Percentiles rank a stretch among this genome's conserved stretches.
These are phyloP conservation scores for Boletus sp. DNA, from an alignment of 1,284 basidiomycete genomes.

Conservation along the genomic window DNA sequence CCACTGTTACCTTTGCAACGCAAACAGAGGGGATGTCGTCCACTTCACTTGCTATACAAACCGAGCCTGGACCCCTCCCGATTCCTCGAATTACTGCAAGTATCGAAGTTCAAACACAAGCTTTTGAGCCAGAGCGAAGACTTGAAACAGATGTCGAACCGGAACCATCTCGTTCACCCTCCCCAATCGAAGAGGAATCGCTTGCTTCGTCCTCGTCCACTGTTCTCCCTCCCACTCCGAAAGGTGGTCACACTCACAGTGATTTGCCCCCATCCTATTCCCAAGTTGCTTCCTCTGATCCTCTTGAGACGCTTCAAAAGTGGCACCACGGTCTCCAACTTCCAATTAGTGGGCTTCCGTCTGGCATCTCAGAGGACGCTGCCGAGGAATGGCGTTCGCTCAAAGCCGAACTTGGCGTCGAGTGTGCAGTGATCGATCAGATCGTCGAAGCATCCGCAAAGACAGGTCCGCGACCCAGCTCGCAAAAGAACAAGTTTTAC, in stretches of 20 bases:
- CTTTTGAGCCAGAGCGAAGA: slow-evolving; percentile 34
- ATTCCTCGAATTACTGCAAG: slow-evolving; percentile 34
- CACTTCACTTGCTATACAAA: slow-evolving; percentile 27
- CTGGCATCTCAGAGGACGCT: slow-evolving; percentile 57
- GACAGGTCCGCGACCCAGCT: slow-evolving; percentile 33
- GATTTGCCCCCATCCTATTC: slow-evolving; percentile 72
- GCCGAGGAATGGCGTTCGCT: slow-evolving; percentile 70
- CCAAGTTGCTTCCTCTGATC: slow-evolving; percentile 48
- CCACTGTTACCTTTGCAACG: slow-evolving; percentile 20
- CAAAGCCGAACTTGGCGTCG: slow-evolving; percentile 72
- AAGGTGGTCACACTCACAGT: slow-evolving; percentile 36
- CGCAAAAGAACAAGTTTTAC: slow-evolving; percentile 56
- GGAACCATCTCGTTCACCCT: slow-evolving; percentile 38
- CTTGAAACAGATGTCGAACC: slow-evolving; percentile 24
- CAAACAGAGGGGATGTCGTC: slow-evolving; percentile 30
- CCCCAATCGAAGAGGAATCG: slow-evolving; percentile 46
- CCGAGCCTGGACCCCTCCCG: slow-evolving; percentile 34
- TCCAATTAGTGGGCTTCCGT: slow-evolving; percentile 48
- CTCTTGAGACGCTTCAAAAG: slow-evolving; percentile 58
- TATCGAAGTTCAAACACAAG: slow-evolving; percentile 64
- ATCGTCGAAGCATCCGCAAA: slow-evolving; percentile 49
- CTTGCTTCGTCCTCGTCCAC: slow-evolving; percentile 69
- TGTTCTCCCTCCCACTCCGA: slow-evolving; percentile 62
- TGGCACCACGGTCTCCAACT: slow-evolving; percentile 65
- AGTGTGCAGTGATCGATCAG: slow-evolving; percentile 74